Conservation (phyloP, 2,329 filamentous ascomycete genomes). For the Fusarium dimerum region DNA sequence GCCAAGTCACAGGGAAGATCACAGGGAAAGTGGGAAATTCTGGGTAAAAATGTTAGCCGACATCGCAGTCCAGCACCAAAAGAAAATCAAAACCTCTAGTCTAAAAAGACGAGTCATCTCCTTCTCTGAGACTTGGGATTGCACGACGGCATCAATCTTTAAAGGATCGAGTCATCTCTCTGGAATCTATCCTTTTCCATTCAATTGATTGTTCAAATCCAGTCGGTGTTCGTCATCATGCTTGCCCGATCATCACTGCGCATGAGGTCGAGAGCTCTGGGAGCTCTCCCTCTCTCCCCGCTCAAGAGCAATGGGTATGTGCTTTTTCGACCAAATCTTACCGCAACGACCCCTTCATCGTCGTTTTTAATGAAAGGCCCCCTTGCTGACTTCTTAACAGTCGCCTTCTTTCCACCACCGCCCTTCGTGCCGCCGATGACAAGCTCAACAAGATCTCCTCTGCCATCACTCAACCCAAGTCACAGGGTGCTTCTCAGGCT, state of each 20-base stretch:
- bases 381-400: slow-evolving; percentile 29
- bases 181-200: slow-evolving; percentile 9
- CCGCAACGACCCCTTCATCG: neutral
- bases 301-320: slow-evolving; percentile 30
- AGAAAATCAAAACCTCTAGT: slow-evolving; percentile 17
- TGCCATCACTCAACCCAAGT: slow-evolving; percentile 92
- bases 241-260: slow-evolving; percentile 29
- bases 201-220: slow-evolving; percentile 22
- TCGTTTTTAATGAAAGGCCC: neutral
- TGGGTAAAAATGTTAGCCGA: slow-evolving; percentile 27
- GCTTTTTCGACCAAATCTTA: neutral
- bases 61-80: slow-evolving; percentile 26
- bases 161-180: slow-evolving; percentile 9
- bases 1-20: slow-evolving; percentile 37
- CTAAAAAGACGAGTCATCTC: slow-evolving; percentile 3
- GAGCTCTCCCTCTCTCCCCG: slow-evolving; percentile 25
- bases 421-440: slow-evolving; percentile 49
- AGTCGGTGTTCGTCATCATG: slow-evolving; percentile 23
- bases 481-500: slow-evolving; percentile 95
- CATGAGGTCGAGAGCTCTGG: slow-evolving; percentile 30
- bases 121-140: slow-evolving; percentile 2
- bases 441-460: slow-evolving; percentile 82
- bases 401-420: slow-evolving; percentile 53
- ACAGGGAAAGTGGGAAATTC: slow-evolving; percentile 34
- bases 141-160: slow-evolving; percentile 8